phyloP scores from a whole-genome alignment of 75 land plant genomes.

The Pinus taeda region DNA sequence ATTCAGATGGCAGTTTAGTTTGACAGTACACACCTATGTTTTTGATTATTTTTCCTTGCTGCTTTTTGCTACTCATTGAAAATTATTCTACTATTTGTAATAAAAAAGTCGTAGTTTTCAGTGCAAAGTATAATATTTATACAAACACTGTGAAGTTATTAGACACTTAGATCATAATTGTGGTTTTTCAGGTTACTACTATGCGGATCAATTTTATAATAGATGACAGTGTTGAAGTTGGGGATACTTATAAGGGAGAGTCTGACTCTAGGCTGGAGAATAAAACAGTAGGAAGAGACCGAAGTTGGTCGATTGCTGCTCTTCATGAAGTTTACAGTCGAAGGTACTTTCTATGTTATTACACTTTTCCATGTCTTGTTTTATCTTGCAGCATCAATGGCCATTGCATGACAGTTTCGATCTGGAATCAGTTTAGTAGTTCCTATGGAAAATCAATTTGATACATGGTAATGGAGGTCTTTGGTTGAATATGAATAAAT shows the following conservation, averaged over 20 bases:
- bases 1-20: too few relatives aligned
- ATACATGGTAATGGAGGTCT: neutral
- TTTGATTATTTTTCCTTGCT: too few relatives aligned
- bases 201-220: conserved; percentile 74
- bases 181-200: conserved; percentile 70
- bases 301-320: conserved; percentile 77
- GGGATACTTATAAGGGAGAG: conserved; percentile 22
- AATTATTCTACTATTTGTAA: too few relatives aligned
- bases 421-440: neutral
- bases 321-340: conserved; percentile 89
- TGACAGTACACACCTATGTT: too few relatives aligned
- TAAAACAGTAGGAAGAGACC: conserved; percentile 33
- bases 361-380: neutral
- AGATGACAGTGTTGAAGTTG: conserved; percentile 47
- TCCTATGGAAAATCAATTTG: neutral
- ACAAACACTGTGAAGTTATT: neutral
- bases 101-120: too few relatives aligned
- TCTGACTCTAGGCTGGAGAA: conserved; percentile 19
- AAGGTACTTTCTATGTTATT: conserved; percentile 56
- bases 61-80: too few relatives aligned
- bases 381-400: neutral
- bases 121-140: too few relatives aligned
- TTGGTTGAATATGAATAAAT: too few relatives aligned
- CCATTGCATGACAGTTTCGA: conserved; percentile 10
- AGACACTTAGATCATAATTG: neutral